Evolutionary conservation across 148 eudicot genomes (phyloP).

Genomic region (Cornus suecica): DNA sequence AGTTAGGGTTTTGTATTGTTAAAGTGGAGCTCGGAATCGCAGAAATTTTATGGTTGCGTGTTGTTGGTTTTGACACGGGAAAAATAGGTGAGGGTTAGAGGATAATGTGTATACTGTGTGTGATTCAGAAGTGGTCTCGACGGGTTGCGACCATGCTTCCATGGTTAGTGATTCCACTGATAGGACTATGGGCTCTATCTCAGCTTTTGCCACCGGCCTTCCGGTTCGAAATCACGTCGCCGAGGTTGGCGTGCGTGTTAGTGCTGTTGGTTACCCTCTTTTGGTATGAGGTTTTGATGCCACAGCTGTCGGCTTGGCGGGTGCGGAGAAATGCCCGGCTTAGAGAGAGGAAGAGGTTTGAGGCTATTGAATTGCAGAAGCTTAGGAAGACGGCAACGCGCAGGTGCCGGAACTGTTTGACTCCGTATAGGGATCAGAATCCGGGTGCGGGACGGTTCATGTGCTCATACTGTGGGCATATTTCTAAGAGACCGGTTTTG

Average conservation of each 20-base stretch:
- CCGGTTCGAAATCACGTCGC: conserved; percentile 87
- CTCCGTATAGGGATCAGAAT: conserved; percentile 84
- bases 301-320: conserved; percentile 87
- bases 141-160: conserved; percentile 99
- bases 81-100: conserved; percentile 50
- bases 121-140: conserved; percentile 98
- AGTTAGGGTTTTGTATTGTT: conserved; percentile 26
- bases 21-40: conserved; percentile 12
- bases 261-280: conserved; percentile 80
- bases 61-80: conserved; percentile 19
- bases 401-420: conserved; percentile 92
- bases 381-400: conserved; percentile 80
- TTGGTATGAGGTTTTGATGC: conserved; percentile 98
- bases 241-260: conserved; percentile 86
- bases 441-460: conserved; percentile 93
- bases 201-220: conserved; percentile 93
- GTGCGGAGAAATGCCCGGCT: conserved; percentile 65
- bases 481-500: conserved; percentile 88
- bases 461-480: conserved; percentile 97
- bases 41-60: conserved; percentile 8
- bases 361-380: conserved; percentile 3
- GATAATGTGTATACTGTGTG: conserved; percentile 99
- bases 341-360: conserved; percentile 5
- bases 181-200: conserved; percentile 90
- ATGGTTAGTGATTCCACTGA: conserved; percentile 95